Evolutionary conservation across 495 filamentous ascomycete genomes (phyloP), one percentile per base, ranked within the genome.

Genomic region (Penicillium waksmanii): DNA sequence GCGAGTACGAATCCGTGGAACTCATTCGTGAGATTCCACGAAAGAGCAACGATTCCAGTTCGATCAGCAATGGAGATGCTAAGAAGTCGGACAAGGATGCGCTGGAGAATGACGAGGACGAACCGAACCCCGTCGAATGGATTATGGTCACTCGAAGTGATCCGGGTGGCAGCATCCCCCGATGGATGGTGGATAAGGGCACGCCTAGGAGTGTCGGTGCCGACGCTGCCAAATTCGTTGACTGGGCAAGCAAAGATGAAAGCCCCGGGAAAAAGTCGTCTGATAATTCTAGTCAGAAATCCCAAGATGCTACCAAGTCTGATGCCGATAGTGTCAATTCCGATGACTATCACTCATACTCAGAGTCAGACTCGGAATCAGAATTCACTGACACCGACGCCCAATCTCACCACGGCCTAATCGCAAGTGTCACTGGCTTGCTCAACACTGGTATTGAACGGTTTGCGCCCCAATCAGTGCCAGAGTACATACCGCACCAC

Each of bases 61-160:
- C 60, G 3, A 38, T 44, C 36, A 54, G 18, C 40, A 36, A 18
- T 44, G 42, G 49, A 23, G 51, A 43, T 13, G 18, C 36, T 31
- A 43, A 53, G 17, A 33, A 50, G 17, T 46, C 42, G 33, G 48
- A 23, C 53, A 77, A 74, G 15, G 64, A 68, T 12, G 74, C 36
- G 10, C 11, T 11, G 75, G 73, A 18, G 74, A 79, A 5, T 9
- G 27, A 31, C 27, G 81, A 82, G 31, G 80, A 84, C 9, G 70
- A 81, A 27, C 67, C 73, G 34, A 89, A 86, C 55, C 88, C 89
- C 0, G 85, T 97, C 13, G 94, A 97, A 72, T 98, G 94, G 94
- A 86, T 96, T 36, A 97, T 97, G 95, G 85, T 97, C 21, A 97
- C 94, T 2, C 80, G 94, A n/a, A 93, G 89, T 70, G 92, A 97